Base-by-base conservation (phyloP, 331 rosid genomes). In the Malus hybrid region DNA sequence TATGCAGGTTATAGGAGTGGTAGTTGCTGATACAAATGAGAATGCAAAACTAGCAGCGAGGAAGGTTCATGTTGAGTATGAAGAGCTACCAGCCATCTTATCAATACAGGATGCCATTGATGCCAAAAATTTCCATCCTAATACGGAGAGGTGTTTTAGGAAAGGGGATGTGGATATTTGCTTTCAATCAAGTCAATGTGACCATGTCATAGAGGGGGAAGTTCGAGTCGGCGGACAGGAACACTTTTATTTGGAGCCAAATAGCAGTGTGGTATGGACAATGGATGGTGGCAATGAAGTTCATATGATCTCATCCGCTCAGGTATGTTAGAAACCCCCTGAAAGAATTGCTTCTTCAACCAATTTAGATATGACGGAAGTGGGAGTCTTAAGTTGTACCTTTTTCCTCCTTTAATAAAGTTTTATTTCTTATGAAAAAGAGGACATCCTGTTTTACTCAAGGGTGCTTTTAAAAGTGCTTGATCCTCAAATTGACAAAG, bases 211-310 rank as follows among this genome's bases (percentile, higher is more conserved):
- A 70, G 96, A 90, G 81, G 97, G 96, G 72, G 92, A 88, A 72
- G 96, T 94, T 85, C 90, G 79, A 66, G 85, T 94, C 10, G 99
- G 99, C 76, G 97, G 99, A 66, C 99, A 94, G 81, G 99, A 94
- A 80, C 99, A 94, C 85, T 94, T 94, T 75, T 94, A 94, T 84
- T 85, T 94, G 83, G 99, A 94, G 89, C 93, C 97, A 61, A 72
- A 94, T 19, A 77, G 96, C 84, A 94, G 86, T 81, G 81, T 92
- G 73, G 11, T 94, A 66, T 94, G 99, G 99, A 92, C 96, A 44
- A 52, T 86, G 84, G 97, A 94, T 77, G 88, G 97, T 72, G 97
- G 97, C 65, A 90, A 84, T 3, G 99, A 94, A 89, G 92, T 94
- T 88, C 97, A 94, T 85, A 89, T 94, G 99, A 80, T 92, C 83